These are phyloP conservation scores for Rhizopogon roseolus DNA, from an alignment of 768 basidiomycete species.

Conservation along the genomic window DNA sequence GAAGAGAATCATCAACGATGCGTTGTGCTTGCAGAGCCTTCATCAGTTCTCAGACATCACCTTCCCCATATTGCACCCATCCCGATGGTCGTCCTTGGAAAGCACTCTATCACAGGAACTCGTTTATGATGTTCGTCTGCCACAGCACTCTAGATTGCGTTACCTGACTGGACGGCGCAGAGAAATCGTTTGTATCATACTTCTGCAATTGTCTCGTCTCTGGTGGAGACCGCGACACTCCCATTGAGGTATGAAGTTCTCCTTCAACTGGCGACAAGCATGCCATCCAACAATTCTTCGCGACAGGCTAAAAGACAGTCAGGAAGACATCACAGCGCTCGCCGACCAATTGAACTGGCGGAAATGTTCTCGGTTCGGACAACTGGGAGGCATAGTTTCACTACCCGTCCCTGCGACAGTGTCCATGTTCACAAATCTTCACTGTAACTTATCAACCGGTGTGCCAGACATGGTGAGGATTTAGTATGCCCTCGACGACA, in stretches of 20 bases:
- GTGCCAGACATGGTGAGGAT: not conserved
- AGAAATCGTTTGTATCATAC: slow-evolving; percentile 37
- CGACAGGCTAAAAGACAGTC: slow-evolving; percentile 29
- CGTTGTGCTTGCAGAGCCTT: slow-evolving; percentile 48
- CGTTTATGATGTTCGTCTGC: slow-evolving; percentile 17
- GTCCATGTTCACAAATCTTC: slow-evolving; percentile 20
- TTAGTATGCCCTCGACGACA: not conserved
- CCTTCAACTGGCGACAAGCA: not conserved
- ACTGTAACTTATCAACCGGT: slow-evolving; percentile 40
- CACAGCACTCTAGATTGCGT: slow-evolving; percentile 18
- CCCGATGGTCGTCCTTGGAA: slow-evolving; percentile 33
- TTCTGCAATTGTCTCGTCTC: slow-evolving; percentile 55
- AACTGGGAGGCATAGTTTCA: slow-evolving; percentile 54
- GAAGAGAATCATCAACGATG: slow-evolving; percentile 55
- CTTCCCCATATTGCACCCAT: slow-evolving; percentile 45
- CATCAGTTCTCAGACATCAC: slow-evolving; percentile 45
- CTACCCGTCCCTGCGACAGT: slow-evolving; percentile 22
- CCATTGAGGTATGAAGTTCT: slow-evolving; percentile 45
- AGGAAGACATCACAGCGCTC: slow-evolving; percentile 39
- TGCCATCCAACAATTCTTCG: not conserved
- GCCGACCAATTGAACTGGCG: slow-evolving; percentile 48
- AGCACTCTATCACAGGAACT: slow-evolving; percentile 20
- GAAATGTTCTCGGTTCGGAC: slow-evolving; percentile 47
- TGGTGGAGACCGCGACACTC: slow-evolving; percentile 55
- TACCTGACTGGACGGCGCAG: slow-evolving; percentile 18